Percentiles rank a stretch among this genome's conserved stretches.
phyloP scores from a whole-genome alignment of 176 grass and related monocot species.

The Thinopyrum elongatum region DNA sequence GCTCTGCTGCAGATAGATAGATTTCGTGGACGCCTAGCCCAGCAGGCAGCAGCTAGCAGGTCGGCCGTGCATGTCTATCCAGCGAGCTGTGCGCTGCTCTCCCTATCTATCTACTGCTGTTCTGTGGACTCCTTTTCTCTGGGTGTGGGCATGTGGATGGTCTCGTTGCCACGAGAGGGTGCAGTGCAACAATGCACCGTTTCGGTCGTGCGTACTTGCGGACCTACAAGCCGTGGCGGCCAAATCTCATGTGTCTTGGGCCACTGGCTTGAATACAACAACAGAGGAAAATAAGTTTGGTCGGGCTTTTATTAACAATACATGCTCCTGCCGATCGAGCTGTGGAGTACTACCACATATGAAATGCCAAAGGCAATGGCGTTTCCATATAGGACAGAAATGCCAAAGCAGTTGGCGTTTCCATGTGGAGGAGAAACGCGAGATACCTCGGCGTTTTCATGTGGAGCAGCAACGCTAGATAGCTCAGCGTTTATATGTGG shows the following conservation, averaged over 20 bases:
- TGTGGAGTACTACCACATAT: too few species aligned
- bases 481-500: too few species aligned
- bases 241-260: neutral
- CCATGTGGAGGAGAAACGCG: too few species aligned
- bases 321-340: too few species aligned
- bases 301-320: neutral
- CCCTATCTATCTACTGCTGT: too few species aligned
- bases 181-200: neutral
- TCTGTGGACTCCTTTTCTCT: neutral
- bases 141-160: neutral
- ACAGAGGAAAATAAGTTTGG: neutral
- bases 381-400: too few species aligned
- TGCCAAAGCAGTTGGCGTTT: too few species aligned
- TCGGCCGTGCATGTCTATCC: neutral
- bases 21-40: neutral
- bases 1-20: neutral
- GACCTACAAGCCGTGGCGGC: neutral
- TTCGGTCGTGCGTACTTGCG: neutral
- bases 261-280: neutral
- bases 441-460: too few species aligned
- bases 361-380: too few species aligned
- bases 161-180: neutral
- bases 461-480: too few species aligned
- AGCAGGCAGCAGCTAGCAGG: too few species aligned
- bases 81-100: neutral